Conservation (phyloP, 495 filamentous ascomycete genomes). For the Annulohypoxylon bovei region DNA sequence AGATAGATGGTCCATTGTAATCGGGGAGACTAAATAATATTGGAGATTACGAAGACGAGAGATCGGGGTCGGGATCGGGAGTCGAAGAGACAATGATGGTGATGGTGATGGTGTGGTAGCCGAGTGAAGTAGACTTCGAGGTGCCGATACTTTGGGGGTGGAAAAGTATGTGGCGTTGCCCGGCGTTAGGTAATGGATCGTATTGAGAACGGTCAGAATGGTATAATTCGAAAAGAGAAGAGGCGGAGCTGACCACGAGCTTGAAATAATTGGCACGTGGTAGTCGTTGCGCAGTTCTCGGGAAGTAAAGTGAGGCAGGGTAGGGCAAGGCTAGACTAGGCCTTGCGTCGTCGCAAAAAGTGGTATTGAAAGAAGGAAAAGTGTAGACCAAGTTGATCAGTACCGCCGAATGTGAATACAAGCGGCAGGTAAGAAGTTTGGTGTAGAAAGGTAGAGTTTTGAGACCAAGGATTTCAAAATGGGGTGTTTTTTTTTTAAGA, state of each 20-base stretch:
- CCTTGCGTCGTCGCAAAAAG: neutral
- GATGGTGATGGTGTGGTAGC: neutral
- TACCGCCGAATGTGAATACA: neutral
- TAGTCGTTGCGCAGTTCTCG: constrained; percentile 14
- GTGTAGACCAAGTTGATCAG: neutral
- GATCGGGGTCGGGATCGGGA: neutral
- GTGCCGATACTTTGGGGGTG: neutral
- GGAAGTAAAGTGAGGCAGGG: neutral
- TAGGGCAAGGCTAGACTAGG: neutral
- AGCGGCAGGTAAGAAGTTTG: neutral
- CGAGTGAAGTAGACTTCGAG: constrained; percentile 2
- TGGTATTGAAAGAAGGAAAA: neutral
- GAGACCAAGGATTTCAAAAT: neutral
- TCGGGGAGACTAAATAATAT: neutral
- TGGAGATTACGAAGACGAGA: neutral
- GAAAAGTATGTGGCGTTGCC: neutral
- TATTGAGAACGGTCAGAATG: neutral
- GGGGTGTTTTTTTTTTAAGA: neutral
- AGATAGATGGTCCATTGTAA: constrained; percentile 41
- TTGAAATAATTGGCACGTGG: constrained; percentile 27
- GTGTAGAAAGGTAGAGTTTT: neutral
- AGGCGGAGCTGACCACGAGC: constrained; percentile 17
- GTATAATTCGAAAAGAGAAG: neutral
- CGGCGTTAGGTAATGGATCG: neutral
- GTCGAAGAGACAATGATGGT: neutral